Base-by-base conservation (phyloP, 1,284 basidiomycete species). In the Ustilago trichophora region DNA sequence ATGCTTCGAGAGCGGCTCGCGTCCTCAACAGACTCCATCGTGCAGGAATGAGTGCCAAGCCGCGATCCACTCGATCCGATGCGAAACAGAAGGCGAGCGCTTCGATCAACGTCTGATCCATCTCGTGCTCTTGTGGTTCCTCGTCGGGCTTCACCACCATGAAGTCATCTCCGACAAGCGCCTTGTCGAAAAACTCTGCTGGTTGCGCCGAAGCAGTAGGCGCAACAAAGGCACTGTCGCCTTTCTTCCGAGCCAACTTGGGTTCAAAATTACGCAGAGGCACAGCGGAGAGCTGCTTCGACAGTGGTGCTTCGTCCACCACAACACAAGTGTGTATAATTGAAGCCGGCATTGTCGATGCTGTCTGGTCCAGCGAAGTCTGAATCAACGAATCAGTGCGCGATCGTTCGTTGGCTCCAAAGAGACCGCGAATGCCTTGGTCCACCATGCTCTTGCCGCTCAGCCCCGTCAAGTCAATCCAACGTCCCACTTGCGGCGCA, bases 391-490 rank as follows among this genome's bases (percentile, higher is more conserved):
- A 49, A 16, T 73, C 64, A 12, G 56, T 54, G n/a, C 38, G 57
- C 15, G 40, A 50, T 24, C 47, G 47, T 48, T 57, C 51, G 16
- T 56, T 47, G 45, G 37, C 42, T 37, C 65, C 65, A 22, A 68
- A 62, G 3, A 69, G 60, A 18, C 66, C 58, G 6, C 56, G 43
- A 6, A 69, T 64, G n/a, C 66, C 66, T 48, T 59, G 60, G 18
- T 64, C 48, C 18, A 62, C 52, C 59, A 69, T 56, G 49, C 66
- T 69, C 19, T 48, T 42, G 15, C 52, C 64, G 45, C 69, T 77
- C 27, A 80, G 32, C 0, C 79, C 79, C 3, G 76, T 80, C 25
- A 76, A 51, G 36, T 80, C 79, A 42, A 80, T 69, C 75, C 78
- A 80, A 5, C 57, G 53, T n/a, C 76, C 77, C n/a, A 60, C 50